Evolutionary conservation across 352 stramenopile genomes (phyloP).

Genomic region (Achlya hypogyna): DNA sequence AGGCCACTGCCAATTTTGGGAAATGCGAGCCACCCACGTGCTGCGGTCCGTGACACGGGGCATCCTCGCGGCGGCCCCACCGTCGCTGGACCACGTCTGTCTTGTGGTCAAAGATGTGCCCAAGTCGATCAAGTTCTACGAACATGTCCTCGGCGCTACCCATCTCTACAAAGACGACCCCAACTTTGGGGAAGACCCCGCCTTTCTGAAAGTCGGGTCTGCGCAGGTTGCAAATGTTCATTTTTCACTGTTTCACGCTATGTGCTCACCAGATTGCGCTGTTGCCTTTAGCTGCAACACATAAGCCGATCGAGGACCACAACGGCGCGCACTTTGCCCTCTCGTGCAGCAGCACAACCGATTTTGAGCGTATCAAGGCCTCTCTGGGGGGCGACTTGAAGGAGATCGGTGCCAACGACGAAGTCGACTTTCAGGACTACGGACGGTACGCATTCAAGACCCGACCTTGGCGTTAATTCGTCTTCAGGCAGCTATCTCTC

Average conservation of each 20-base stretch:
- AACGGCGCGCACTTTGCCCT: slow-evolving; percentile 16
- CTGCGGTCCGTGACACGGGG: neutral
- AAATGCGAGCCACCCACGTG: neutral
- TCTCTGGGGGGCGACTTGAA: neutral
- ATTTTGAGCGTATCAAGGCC: slow-evolving; percentile 6
- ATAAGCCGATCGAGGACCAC: slow-evolving; percentile 8
- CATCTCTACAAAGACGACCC: slow-evolving; percentile 18
- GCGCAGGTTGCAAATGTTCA: neutral
- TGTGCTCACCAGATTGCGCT: neutral
- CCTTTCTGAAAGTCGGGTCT: neutral
- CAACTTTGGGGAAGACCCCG: slow-evolving; percentile 4
- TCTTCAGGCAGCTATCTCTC: slow-evolving; percentile 8
- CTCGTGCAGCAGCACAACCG: neutral
- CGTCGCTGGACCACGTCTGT: slow-evolving; percentile 12
- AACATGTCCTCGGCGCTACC: neutral
- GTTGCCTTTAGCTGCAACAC: neutral
- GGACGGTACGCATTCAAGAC: neutral
- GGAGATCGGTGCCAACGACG: neutral
- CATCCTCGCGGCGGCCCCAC: neutral
- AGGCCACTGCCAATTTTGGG: neutral
- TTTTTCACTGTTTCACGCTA: neutral
- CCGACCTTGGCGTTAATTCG: neutral
- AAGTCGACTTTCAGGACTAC: slow-evolving; percentile 9
- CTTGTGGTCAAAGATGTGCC: slow-evolving; percentile 9
- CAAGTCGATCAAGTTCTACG: slow-evolving; percentile 12